Base-by-base conservation (phyloP, 306 rosid genomes). In the Quercus glauca region DNA sequence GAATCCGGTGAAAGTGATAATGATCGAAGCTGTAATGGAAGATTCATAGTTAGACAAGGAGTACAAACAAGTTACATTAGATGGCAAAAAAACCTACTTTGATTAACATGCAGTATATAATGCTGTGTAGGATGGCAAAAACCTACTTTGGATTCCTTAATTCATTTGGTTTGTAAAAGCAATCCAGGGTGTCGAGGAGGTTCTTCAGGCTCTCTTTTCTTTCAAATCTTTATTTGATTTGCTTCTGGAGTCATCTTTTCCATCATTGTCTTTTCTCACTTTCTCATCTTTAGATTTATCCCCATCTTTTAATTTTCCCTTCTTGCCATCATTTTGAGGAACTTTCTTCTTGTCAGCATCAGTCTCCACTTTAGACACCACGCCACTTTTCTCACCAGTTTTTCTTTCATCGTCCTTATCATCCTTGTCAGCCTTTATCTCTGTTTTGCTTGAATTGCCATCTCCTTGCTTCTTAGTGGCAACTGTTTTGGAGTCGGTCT, bases 111-210 rank as follows among this genome's bases (percentile, higher is more conserved):
- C 5, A 5, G 73, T 10, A 65, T 19, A 65, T 5, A 75, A 17
- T 31, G 69, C 51, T 14, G 29, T 23, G 72, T 55, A 73, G 35
- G 80, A 73, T 71, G 60, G 37, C 75, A 84, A 68, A 53, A 83
- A 49, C 88, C 59, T 93, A 95, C 99, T 80, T 93, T 95, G 67
- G 89, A 90, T 76, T 89, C 97, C 83, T 88, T 91, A 78, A 86
- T 76, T 63, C 77, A 60, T 79, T 86, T 92, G 4, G 99, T 86
- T 80, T 85, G 91, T 76, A 95, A 83, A 83, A 95, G 86, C 49
- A 91, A 88, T 68, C 99, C 99, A 37, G 97, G 89, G 87, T 91
- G 97, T 56, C 98, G 91, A 77, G 97, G 98, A 86, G 91, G 91
- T 82, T 95, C 99, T 80, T 92, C 99, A 74, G 87, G 74, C 87